phyloP scores from a whole-genome alignment of 768 basidiomycete genomes.

The Exidia glandulosa region DNA sequence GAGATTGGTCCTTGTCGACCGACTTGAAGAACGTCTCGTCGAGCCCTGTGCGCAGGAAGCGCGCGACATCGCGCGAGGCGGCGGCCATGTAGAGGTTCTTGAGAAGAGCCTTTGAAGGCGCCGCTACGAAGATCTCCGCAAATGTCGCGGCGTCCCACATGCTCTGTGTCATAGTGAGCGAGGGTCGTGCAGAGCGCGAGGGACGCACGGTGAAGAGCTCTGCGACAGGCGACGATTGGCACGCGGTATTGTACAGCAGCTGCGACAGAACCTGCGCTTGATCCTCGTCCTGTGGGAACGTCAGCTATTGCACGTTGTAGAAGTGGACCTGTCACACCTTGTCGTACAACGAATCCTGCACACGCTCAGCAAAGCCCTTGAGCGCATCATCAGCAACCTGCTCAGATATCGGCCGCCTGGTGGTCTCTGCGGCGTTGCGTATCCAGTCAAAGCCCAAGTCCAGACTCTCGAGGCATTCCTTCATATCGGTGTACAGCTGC shows the following conservation, averaged over 20 bases:
- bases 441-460: slow-evolving; percentile 42
- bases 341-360: slow-evolving; percentile 43
- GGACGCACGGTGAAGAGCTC: slow-evolving; percentile 35
- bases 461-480: slow-evolving; percentile 19
- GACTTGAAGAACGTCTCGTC: neutral
- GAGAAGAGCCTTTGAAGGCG: slow-evolving; percentile 34
- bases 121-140: slow-evolving; percentile 41
- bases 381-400: slow-evolving; percentile 39
- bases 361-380: slow-evolving; percentile 41
- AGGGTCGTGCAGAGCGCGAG: neutral
- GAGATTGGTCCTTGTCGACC: too few relatives aligned
- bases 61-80: neutral
- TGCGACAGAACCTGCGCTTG: slow-evolving; percentile 54
- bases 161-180: neutral
- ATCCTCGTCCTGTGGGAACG: slow-evolving; percentile 30
- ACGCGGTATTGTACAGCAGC: slow-evolving; percentile 51
- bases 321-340: slow-evolving; percentile 32
- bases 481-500: slow-evolving; percentile 52
- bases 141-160: neutral
- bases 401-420: slow-evolving; percentile 50
- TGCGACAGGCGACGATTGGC: slow-evolving; percentile 44
- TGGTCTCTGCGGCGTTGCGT: slow-evolving; percentile 40
- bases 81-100: slow-evolving; percentile 18
- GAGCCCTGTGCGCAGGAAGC: neutral
- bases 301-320: slow-evolving; percentile 2